Conservation (phyloP, 2,329 filamentous ascomycete genomes). For the Cladophialophora chaetospira region DNA sequence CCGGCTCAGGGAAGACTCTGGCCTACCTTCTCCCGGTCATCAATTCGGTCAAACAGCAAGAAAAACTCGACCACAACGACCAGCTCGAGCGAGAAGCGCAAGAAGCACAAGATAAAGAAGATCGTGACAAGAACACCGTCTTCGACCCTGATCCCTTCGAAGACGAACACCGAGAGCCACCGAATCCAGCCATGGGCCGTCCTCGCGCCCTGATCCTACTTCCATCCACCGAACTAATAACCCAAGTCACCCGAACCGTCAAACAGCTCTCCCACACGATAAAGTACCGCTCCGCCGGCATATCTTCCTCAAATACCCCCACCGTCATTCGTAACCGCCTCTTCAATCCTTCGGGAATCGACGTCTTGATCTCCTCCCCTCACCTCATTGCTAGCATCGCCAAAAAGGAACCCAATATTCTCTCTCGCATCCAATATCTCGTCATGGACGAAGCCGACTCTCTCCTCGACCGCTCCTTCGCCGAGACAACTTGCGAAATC, state of each 20-base stretch:
- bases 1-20: slow-evolving; percentile 93
- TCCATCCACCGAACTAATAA: slow-evolving; percentile 87
- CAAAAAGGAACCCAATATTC: slow-evolving; percentile 84
- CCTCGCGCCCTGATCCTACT: slow-evolving; percentile 85
- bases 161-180: slow-evolving; percentile 59
- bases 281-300: slow-evolving; percentile 82
- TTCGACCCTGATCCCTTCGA: slow-evolving; percentile 63
- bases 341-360: slow-evolving; percentile 78
- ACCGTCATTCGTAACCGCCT: slow-evolving; percentile 81
- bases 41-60: slow-evolving; percentile 79
- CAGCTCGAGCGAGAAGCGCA: slow-evolving; percentile 47
- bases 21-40: slow-evolving; percentile 86
- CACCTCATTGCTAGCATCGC: slow-evolving; percentile 87
- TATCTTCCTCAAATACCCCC: slow-evolving; percentile 75
- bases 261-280: slow-evolving; percentile 80
- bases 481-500: slow-evolving; percentile 77
- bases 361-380: slow-evolving; percentile 84
- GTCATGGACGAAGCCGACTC: slow-evolving; percentile 96
- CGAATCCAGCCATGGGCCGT: slow-evolving; percentile 72
- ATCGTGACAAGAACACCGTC: slow-evolving; percentile 53
- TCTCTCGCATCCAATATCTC: slow-evolving; percentile 86
- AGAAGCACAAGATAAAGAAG: slow-evolving; percentile 45
- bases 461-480: slow-evolving; percentile 89
- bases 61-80: slow-evolving; percentile 64
- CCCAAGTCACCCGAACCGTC: slow-evolving; percentile 78